Conservation (phyloP, 306 rosid genomes). For the Mucuna pruriens region DNA sequence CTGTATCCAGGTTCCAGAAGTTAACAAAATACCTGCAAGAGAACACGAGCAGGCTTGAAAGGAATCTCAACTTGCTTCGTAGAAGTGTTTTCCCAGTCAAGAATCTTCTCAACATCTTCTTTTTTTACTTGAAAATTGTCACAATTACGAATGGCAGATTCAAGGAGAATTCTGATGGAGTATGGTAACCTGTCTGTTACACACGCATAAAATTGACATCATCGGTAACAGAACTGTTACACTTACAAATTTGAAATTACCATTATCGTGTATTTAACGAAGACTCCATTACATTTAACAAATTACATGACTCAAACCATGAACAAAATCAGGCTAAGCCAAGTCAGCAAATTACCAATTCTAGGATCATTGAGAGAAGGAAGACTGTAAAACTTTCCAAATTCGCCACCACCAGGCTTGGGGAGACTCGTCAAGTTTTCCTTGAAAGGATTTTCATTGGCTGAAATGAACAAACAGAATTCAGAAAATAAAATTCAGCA, state of each 20-base stretch:
- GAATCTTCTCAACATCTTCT: constrained; percentile 92
- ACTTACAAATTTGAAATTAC: constrained; percentile 2
- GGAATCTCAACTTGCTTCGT: constrained; percentile 92
- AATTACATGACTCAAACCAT: not conserved
- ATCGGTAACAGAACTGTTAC: not conserved
- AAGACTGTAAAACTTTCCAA: constrained; percentile 52
- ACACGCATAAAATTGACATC: constrained; percentile 14
- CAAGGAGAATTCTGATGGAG: constrained; percentile 76
- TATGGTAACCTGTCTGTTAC: constrained; percentile 76
- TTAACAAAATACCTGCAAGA: constrained; percentile 70
- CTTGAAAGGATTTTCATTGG: constrained; percentile 46
- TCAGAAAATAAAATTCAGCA: constrained; percentile 14
- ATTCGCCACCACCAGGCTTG: constrained; percentile 51
- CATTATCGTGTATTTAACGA: not conserved
- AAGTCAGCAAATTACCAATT: constrained; percentile 38
- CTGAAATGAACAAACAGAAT: constrained; percentile 33
- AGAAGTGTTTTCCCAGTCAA: constrained; percentile 79
- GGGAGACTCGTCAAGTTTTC: constrained; percentile 50
- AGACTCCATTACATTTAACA: not conserved
- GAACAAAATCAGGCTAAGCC: not conserved
- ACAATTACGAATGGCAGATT: constrained; percentile 86
- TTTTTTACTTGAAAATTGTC: constrained; percentile 89
- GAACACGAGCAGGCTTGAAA: constrained; percentile 95
- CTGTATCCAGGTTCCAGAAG: not conserved
- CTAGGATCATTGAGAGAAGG: constrained; percentile 52